Conservation (phyloP, 768 basidiomycete species). For the Leccinum fibrillosum region DNA sequence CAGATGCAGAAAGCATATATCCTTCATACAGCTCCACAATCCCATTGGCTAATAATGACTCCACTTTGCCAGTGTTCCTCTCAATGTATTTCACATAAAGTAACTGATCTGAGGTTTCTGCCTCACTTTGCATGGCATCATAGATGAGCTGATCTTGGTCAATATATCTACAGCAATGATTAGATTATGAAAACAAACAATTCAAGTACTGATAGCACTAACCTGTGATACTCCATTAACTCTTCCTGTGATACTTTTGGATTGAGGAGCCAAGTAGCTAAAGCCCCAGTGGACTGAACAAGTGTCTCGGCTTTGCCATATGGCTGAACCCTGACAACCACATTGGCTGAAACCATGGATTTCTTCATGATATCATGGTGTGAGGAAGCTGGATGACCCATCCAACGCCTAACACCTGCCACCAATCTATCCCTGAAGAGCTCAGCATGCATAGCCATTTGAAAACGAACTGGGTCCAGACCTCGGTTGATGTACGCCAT, state of each 20-base stretch:
- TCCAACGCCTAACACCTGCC: conserved; percentile 78
- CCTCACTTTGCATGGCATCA: conserved; percentile 50
- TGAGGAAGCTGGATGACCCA: conserved; percentile 50
- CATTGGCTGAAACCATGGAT: conserved; percentile 34
- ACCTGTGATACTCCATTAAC: conserved; percentile 73
- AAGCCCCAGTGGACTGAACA: conserved; percentile 48
- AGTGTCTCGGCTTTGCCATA: conserved; percentile 28
- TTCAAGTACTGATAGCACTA: conserved; percentile 37
- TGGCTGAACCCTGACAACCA: conserved; percentile 24
- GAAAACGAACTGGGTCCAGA: conserved; percentile 18
- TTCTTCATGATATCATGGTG: conserved; percentile 38
- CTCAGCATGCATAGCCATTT: conserved; percentile 18
- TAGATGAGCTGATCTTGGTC: conserved; percentile 68
- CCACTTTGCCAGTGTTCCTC: conserved; percentile 28
- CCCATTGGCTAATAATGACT: conserved; percentile 9
- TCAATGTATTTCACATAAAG: conserved; percentile 53
- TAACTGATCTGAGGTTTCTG: conserved; percentile 57
- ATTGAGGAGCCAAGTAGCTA: conserved; percentile 57
- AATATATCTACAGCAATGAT: conserved; percentile 51
- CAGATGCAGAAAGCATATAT: conserved; percentile 16
- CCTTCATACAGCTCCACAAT: conserved; percentile 18
- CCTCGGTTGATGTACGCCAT: conserved; percentile 36
- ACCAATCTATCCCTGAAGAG: conserved; percentile 49
- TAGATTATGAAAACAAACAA: not conserved
- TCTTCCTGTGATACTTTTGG: conserved; percentile 64